phyloP scores from a whole-genome alignment of 163 green algal genomes.

The Chlorella variabilis region DNA sequence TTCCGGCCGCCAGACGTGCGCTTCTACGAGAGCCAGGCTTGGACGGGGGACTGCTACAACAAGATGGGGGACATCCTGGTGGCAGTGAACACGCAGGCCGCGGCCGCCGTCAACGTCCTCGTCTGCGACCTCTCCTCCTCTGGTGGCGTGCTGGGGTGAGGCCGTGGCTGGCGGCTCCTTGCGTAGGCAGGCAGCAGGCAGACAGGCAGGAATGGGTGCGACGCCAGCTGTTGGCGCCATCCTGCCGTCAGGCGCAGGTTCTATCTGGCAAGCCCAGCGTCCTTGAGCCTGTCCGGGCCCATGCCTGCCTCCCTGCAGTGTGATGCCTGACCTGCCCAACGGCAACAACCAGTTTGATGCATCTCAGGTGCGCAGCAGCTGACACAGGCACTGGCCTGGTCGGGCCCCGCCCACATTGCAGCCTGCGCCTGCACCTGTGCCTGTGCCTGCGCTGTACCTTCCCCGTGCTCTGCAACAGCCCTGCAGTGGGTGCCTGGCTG shows the following conservation, averaged over 20 bases:
- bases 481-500: no score
- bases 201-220: background rate
- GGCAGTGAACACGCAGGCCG: background rate
- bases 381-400: no score
- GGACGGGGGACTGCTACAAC: background rate
- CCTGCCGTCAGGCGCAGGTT: no score
- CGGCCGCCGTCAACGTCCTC: slow-evolving; percentile 1
- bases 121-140: slow-evolving; percentile 12
- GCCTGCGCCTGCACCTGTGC: no score
- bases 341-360: background rate
- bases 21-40: background rate
- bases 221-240: no score
- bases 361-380: background rate
- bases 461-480: no score
- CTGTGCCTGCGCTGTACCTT: no score
- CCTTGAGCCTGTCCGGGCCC: no score
- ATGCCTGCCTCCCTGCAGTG: background rate
- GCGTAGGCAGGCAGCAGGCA: background rate
- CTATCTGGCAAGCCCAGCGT: no score
- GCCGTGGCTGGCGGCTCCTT: background rate
- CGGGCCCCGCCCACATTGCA: no score
- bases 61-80: slow-evolving; percentile 7
- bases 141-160: slow-evolving; percentile 12
- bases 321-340: slow-evolving; percentile 20
- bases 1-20: background rate